Percentiles rank a stretch among this genome's conserved stretches.
These are phyloP conservation scores for Ganoderma leucocontextum DNA, from an alignment of 1,284 basidiomycete species.

Conservation along the genomic window DNA sequence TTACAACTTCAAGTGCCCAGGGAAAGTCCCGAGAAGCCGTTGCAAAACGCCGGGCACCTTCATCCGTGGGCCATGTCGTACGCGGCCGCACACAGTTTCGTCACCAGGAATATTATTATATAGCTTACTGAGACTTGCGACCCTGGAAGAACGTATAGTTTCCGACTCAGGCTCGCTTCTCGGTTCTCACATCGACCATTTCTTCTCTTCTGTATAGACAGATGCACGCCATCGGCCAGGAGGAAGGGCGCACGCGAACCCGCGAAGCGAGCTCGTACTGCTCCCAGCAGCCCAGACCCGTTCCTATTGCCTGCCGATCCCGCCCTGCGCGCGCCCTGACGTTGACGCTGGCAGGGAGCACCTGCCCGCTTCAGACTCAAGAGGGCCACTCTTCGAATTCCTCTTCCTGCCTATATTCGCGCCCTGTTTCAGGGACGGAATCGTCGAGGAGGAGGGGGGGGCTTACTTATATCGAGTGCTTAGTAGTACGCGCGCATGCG, in stretches of 20 bases:
- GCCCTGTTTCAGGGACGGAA: slow-evolving; percentile 6
- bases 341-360: not conserved
- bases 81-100: not conserved
- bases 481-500: not conserved
- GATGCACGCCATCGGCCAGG: not conserved
- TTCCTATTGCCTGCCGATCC: not conserved
- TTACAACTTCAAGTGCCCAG: not conserved
- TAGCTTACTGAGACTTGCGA: not conserved
- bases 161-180: not conserved
- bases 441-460: not conserved
- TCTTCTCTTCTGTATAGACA: not conserved
- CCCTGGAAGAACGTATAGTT: not conserved
- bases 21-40: slow-evolving; percentile 6
- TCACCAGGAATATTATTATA: not conserved
- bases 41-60: not conserved
- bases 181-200: not conserved
- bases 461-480: not conserved
- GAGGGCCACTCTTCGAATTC: not conserved
- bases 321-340: not conserved
- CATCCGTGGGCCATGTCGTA: not conserved
- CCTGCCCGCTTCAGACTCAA: not conserved
- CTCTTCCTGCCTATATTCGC: not conserved
- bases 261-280: not conserved
- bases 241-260: not conserved
- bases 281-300: not conserved